A percentile compares a stretch with the other conserved stretches of the same genome.
Conservation (phyloP, 352 stramenopile genomes). For the Phytopythium chamaehyphon region DNA sequence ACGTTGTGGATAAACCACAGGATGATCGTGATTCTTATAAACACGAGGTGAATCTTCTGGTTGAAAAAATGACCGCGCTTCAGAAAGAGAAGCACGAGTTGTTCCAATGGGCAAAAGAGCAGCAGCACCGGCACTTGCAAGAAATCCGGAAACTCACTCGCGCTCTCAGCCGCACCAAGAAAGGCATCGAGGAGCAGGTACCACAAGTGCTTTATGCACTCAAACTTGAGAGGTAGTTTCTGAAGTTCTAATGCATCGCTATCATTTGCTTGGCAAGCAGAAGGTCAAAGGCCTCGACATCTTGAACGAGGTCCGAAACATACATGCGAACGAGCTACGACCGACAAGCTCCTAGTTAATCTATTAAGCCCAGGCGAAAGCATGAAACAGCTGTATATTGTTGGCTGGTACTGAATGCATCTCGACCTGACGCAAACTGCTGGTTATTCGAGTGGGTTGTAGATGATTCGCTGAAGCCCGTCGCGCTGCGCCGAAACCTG, state of each 20-base stretch:
- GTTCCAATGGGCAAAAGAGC: constrained; percentile 61
- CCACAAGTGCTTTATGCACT: neutral
- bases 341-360: constrained; percentile 12
- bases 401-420: neutral
- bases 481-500: constrained; percentile 80
- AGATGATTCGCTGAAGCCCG: constrained; percentile 80
- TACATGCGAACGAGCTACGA: constrained; percentile 30
- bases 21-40: constrained; percentile 78
- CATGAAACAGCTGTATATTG: no score
- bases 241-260: neutral
- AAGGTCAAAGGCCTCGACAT: constrained; percentile 33
- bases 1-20: constrained; percentile 10
- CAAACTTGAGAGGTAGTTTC: neutral
- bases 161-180: constrained; percentile 51
- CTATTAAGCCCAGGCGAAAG: neutral
- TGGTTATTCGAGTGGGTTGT: constrained; percentile 79
- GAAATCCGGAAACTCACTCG: constrained; percentile 84
- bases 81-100: constrained; percentile 75
- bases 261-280: constrained; percentile 9
- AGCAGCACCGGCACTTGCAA: constrained; percentile 70
- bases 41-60: constrained; percentile 60
- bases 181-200: constrained; percentile 62
- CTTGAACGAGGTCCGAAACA: constrained; percentile 31
- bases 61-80: constrained; percentile 59
- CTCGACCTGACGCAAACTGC: neutral